A percentile compares a stretch with the other conserved stretches of the same genome.
phyloP scores from a whole-genome alignment of 2,329 filamentous ascomycete genomes.

The Clarireedia monteithiana region DNA sequence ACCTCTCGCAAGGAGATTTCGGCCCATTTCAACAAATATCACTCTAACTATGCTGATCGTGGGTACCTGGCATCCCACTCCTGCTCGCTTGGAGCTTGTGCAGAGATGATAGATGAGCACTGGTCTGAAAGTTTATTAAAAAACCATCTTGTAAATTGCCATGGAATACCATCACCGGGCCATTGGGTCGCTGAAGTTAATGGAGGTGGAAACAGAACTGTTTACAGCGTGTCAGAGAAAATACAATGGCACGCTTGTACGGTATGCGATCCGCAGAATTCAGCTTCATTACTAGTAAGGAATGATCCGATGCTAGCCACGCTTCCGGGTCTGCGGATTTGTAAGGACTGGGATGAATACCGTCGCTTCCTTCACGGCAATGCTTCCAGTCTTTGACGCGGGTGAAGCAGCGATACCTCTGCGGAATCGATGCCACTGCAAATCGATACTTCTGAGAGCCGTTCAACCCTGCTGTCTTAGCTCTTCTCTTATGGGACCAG shows the following conservation, averaged over 20 bases:
- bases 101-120: not conserved
- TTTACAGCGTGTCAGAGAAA: too few relatives aligned
- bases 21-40: not conserved
- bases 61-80: not conserved
- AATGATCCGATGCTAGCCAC: not conserved
- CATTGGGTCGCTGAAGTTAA: not conserved
- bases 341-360: not conserved
- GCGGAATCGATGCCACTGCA: too few relatives aligned
- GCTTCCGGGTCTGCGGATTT: not conserved
- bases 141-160: not conserved
- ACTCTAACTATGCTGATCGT: not conserved
- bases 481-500: too few relatives aligned
- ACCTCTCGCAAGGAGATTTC: constrained; percentile 5
- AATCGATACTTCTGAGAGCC: too few relatives aligned
- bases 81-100: constrained; percentile 4
- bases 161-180: not conserved
- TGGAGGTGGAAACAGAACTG: not conserved
- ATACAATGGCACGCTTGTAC: not conserved
- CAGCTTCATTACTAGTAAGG: not conserved
- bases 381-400: too few relatives aligned
- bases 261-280: not conserved
- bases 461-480: too few relatives aligned
- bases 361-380: too few relatives aligned
- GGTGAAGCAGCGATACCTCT: too few relatives aligned
- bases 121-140: rapidly evolving